phyloP scores from a whole-genome alignment of 495 filamentous ascomycete species.

The Tricharina praecox region DNA sequence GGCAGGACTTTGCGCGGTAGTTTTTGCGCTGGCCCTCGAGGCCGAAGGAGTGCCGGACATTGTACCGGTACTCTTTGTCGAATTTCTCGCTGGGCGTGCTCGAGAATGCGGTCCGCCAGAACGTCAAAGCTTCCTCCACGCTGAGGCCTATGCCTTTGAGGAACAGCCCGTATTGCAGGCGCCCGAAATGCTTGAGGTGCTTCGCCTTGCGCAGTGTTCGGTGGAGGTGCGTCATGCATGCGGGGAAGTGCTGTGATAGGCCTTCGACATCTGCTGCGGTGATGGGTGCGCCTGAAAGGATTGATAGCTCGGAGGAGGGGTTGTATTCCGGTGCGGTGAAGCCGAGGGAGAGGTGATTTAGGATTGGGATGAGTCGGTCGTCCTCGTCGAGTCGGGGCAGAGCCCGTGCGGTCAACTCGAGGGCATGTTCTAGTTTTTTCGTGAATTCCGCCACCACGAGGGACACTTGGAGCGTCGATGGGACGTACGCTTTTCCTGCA shows the following conservation, averaged over 20 bases:
- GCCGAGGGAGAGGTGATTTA: slow-evolving; percentile 79
- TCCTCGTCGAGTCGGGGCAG: slow-evolving; percentile 91
- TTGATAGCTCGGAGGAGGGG: slow-evolving; percentile 40
- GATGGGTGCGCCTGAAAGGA: slow-evolving; percentile 47
- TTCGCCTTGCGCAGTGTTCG: slow-evolving; percentile 62
- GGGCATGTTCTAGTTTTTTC: slow-evolving; percentile 51
- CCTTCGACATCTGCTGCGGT: slow-evolving; percentile 63
- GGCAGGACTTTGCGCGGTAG: slow-evolving; percentile 80
- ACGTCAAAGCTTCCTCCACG: slow-evolving; percentile 79
- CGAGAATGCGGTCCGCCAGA: slow-evolving; percentile 77
- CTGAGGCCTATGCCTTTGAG: slow-evolving; percentile 89
- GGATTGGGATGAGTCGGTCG: slow-evolving; percentile 82
- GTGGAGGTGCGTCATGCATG: slow-evolving; percentile 88
- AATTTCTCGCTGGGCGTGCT: slow-evolving; percentile 77
- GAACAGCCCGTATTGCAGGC: slow-evolving; percentile 92
- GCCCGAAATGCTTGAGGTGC: slow-evolving; percentile 83
- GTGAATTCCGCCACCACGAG: slow-evolving; percentile 83
- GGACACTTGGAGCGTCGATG: slow-evolving; percentile 62
- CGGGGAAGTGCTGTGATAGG: slow-evolving; percentile 74
- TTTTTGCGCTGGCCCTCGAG: slow-evolving; percentile 79
- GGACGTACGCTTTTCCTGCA: slow-evolving; percentile 80
- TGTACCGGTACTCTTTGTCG: slow-evolving; percentile 94
- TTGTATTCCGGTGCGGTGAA: slow-evolving; percentile 78
- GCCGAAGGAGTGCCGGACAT: slow-evolving; percentile 82
- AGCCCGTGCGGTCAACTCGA: slow-evolving; percentile 78